These are phyloP conservation scores for Cetraspora pellucida DNA, from an alignment of 192 early-diverging fungal species.

Conservation along the genomic window DNA sequence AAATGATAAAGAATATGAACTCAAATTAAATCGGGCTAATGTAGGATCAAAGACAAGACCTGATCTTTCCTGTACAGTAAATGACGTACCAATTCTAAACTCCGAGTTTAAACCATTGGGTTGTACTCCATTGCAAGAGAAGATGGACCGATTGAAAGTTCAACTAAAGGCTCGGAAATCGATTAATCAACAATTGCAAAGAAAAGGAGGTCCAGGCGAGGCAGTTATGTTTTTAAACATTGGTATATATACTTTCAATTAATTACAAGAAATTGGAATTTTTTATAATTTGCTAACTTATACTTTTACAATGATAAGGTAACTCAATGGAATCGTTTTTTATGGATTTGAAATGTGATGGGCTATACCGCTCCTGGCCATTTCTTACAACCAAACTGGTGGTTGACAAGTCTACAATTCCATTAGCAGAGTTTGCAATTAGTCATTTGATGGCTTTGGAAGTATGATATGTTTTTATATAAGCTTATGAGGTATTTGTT, in stretches of 20 bases:
- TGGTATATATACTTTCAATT: slow-evolving; percentile 32
- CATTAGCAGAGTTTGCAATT: slow-evolving; percentile 30
- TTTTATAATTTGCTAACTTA: slow-evolving; percentile 21
- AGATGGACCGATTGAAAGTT: slow-evolving; percentile 30
- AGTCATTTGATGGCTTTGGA: slow-evolving; percentile 35
- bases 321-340: slow-evolving; percentile 31
- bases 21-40: slow-evolving; percentile 29
- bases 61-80: slow-evolving; percentile 27
- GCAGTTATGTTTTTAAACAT: slow-evolving; percentile 33
- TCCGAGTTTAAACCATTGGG: slow-evolving; percentile 34
- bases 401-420: slow-evolving; percentile 33
- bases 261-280: slow-evolving; percentile 11
- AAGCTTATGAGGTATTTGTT: slow-evolving; percentile 22
- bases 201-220: slow-evolving; percentile 33
- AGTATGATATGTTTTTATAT: slow-evolving; percentile 26
- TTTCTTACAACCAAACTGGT: slow-evolving; percentile 30
- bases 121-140: slow-evolving; percentile 30
- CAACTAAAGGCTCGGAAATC: slow-evolving; percentile 34
- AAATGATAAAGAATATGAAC: slow-evolving; percentile 14
- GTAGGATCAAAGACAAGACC: slow-evolving; percentile 32
- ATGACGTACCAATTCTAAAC: slow-evolving; percentile 31
- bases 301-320: slow-evolving; percentile 28
- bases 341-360: slow-evolving; percentile 34
- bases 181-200: slow-evolving; percentile 35
- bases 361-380: slow-evolving; percentile 30